A percentile compares a stretch with the other conserved stretches of the same genome.
Evolutionary conservation across 2,329 filamentous ascomycete species (phyloP).

Genomic region (Fusarium nematophilum): DNA sequence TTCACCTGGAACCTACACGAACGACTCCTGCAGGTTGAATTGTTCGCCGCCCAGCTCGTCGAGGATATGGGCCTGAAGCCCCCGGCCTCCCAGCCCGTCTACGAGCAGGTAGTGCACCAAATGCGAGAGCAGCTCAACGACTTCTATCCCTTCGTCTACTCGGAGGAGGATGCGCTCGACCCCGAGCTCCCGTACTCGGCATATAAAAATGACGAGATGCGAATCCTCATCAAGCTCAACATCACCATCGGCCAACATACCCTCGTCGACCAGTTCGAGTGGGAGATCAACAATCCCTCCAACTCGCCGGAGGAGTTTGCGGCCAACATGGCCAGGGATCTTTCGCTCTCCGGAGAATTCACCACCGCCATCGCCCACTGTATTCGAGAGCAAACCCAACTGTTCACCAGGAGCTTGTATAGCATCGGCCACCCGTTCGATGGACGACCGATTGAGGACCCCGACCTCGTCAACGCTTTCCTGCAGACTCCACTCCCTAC

Average conservation of each 20-base stretch:
- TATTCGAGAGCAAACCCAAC: constrained; percentile 93
- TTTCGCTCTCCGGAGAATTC: constrained; percentile 94
- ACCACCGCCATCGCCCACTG: constrained; percentile 97
- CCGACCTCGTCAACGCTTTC: constrained; percentile 87
- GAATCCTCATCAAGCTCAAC: constrained; percentile 93
- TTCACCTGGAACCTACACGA: constrained; percentile 99
- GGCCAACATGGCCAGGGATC: constrained; percentile 85
- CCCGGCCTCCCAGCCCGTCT: constrained; percentile 73
- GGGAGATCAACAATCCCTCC: constrained; percentile 95
- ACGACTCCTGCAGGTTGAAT: constrained; percentile 79
- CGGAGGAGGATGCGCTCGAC: constrained; percentile 90
- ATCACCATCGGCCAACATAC: constrained; percentile 97
- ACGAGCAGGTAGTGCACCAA: constrained; percentile 71
- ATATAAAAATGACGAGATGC: constrained; percentile 99
- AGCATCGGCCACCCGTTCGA: constrained; percentile 95
- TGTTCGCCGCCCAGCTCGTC: constrained; percentile 89
- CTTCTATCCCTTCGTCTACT: constrained; percentile 91
- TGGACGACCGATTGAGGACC: constrained; percentile 90
- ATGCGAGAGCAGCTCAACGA: constrained; percentile 92
- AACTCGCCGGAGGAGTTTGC: constrained; percentile 98
- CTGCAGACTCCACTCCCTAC: constrained; percentile 83
- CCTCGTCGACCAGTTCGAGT: constrained; percentile 96
- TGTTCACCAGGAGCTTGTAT: constrained; percentile 94
- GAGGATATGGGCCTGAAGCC: constrained; percentile 89
- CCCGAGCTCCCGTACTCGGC: constrained; percentile 90